Conservation (phyloP, 2,329 filamentous ascomycete genomes). For the Tetracladium maxilliforme region DNA sequence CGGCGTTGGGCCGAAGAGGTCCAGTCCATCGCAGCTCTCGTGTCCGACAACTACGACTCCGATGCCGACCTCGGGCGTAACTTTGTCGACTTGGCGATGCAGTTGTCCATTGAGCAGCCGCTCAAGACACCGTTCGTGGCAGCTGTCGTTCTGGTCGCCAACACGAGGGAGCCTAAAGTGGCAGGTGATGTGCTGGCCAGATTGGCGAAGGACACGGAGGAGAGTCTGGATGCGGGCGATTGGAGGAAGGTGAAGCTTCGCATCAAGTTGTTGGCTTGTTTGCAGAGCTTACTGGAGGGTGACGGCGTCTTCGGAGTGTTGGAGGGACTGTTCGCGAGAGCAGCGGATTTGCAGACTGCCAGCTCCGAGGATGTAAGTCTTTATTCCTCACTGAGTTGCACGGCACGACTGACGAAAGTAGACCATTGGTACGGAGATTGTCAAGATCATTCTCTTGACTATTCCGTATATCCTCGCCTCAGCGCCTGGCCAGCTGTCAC, state of each 20-base stretch:
- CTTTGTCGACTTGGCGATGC: conserved; percentile 60
- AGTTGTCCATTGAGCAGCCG: conserved; percentile 78
- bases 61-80: conserved; percentile 60
- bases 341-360: conserved; percentile 85
- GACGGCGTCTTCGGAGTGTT: conserved; percentile 76
- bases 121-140: conserved; percentile 96
- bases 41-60: conserved; percentile 77
- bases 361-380: conserved; percentile 76
- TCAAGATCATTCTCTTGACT: conserved; percentile 91
- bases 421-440: conserved; percentile 68
- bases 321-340: conserved; percentile 79
- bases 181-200: conserved; percentile 54
- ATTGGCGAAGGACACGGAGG: conserved; percentile 46
- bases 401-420: conserved; percentile 11
- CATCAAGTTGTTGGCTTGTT: conserved; percentile 75
- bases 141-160: conserved; percentile 65
- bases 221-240: conserved; percentile 53
- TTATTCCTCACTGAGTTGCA: background rate
- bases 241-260: conserved; percentile 89
- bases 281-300: conserved; percentile 67
- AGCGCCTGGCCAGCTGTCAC: conserved; percentile 52
- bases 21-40: conserved; percentile 55
- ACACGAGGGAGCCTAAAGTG: conserved; percentile 50
- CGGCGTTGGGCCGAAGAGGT: conserved; percentile 70
- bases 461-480: conserved; percentile 81